These are phyloP conservation scores for Colletotrichum viniferum DNA, from an alignment of 2,329 filamentous ascomycete species.

Conservation along the genomic window DNA sequence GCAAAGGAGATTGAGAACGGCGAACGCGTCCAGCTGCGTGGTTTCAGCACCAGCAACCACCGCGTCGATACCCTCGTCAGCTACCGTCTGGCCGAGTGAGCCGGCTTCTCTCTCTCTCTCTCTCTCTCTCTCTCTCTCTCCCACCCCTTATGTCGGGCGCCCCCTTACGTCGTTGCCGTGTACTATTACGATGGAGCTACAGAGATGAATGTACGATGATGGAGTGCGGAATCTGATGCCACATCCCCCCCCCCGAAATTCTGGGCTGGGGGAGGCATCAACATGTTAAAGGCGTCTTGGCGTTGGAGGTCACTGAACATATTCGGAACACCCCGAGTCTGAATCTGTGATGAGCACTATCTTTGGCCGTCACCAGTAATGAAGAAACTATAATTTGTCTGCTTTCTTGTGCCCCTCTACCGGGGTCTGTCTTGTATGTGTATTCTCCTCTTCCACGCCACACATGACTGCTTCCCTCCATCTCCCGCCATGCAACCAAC, in stretches of 20 bases:
- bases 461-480: neutral
- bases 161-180: neutral
- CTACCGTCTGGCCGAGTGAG: constrained; percentile 65
- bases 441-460: neutral
- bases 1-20: constrained; percentile 95
- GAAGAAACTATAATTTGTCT: neutral
- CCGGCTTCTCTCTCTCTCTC: neutral
- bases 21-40: constrained; percentile 92
- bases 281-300: neutral
- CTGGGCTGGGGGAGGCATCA: neutral
- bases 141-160: too few species aligned
- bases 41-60: constrained; percentile 95
- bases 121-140: neutral
- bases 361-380: neutral
- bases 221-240: neutral
- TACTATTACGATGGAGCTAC: neutral
- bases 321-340: neutral
- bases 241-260: neutral
- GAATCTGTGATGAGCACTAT: neutral
- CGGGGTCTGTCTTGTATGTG: neutral
- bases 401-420: neutral
- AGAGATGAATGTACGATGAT: neutral
- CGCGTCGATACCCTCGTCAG: constrained; percentile 94
- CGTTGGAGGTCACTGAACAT: neutral
- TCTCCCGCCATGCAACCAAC: neutral